Evolutionary conservation across 176 grass and related monocot genomes (phyloP).

Genomic region (Oryza longistaminata): DNA sequence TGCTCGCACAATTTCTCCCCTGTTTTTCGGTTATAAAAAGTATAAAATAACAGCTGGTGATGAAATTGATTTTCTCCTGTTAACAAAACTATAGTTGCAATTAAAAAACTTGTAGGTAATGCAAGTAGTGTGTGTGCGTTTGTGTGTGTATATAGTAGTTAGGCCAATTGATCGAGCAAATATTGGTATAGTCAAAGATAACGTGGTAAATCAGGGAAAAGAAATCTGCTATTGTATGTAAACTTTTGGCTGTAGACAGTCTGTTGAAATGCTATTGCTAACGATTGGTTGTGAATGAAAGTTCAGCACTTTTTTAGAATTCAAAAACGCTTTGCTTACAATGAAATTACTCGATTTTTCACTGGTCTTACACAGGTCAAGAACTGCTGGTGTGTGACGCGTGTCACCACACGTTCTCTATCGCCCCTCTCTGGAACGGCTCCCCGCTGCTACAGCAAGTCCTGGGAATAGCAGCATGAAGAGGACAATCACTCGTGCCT

Average conservation of each 20-base stretch:
- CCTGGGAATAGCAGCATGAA: background rate
- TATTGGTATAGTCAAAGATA: background rate
- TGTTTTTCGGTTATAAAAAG: background rate
- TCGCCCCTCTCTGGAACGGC: slow-evolving; percentile 22
- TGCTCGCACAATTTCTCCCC: background rate
- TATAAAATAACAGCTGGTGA: background rate
- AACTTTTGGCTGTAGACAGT: background rate
- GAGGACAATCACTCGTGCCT: slow-evolving; percentile 9
- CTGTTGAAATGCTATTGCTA: background rate
- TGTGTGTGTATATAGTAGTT: background rate
- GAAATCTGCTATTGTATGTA: background rate
- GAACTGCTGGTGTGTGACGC: background rate
- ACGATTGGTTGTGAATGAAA: background rate
- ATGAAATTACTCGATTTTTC: background rate
- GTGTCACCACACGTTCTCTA: background rate
- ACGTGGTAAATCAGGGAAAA: background rate
- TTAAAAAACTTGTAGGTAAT: background rate
- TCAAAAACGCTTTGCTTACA: background rate
- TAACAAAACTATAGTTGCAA: background rate
- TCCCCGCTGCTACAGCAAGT: background rate
- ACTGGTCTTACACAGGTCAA: background rate
- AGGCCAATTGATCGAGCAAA: background rate
- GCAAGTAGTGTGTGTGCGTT: background rate
- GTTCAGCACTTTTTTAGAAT: background rate
- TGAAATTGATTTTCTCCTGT: background rate